phyloP scores from a whole-genome alignment of 768 basidiomycete species.

The Dacryopinax primogenitus region DNA sequence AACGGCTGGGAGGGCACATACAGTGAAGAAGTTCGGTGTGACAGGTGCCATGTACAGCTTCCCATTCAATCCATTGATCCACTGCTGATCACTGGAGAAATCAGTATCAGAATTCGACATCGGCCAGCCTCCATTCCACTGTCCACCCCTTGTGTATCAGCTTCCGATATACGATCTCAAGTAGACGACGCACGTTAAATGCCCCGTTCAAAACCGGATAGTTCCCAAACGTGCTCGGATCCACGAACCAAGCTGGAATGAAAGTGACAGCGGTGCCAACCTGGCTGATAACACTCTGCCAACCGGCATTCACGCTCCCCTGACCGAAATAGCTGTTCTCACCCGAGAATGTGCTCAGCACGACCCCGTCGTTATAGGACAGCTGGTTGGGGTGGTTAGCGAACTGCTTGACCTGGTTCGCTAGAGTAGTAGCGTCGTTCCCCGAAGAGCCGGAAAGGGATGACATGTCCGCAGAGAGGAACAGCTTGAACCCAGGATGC shows the following conservation, averaged over 20 bases:
- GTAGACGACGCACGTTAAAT: slow-evolving; percentile 39
- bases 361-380: slow-evolving; percentile 23
- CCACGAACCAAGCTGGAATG: slow-evolving; percentile 26
- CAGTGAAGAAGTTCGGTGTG: slow-evolving; percentile 27
- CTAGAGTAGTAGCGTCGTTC: slow-evolving; percentile 15
- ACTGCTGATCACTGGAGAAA: slow-evolving; percentile 25
- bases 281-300: slow-evolving; percentile 15
- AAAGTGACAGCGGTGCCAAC: slow-evolving; percentile 14
- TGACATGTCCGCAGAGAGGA: slow-evolving; percentile 31
- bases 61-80: slow-evolving; percentile 21
- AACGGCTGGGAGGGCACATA: slow-evolving; percentile 20
- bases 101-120: slow-evolving; percentile 29
- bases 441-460: slow-evolving; percentile 1
- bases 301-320: slow-evolving; percentile 21
- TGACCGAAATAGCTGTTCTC: slow-evolving; percentile 27
- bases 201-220: slow-evolving; percentile 37
- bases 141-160: slow-evolving; percentile 5
- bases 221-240: slow-evolving; percentile 19
- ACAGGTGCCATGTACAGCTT: slow-evolving; percentile 26
- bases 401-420: slow-evolving; percentile 17
- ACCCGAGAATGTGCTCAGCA: slow-evolving; percentile 29
- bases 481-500: slow-evolving; percentile 25
- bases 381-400: slow-evolving; percentile 23
- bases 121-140: slow-evolving; percentile 80
- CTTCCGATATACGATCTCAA: slow-evolving; percentile 19